Evolutionary conservation across 371 early-diverging fungal species (phyloP).

Genomic region (Choanephora cucurbitarum): DNA sequence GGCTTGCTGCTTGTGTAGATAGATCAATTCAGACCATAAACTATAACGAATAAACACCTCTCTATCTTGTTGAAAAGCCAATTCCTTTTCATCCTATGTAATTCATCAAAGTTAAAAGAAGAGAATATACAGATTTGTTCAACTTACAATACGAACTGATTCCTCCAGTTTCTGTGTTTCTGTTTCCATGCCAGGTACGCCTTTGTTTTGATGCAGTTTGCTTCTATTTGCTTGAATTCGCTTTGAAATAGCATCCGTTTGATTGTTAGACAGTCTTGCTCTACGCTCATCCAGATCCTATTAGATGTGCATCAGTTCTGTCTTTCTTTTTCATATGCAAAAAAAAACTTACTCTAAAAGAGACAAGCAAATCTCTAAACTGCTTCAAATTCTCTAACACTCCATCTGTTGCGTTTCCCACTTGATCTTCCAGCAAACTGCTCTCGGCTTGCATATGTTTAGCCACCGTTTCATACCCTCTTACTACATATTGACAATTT

Average conservation of each 20-base stretch:
- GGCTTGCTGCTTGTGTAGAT: constrained; percentile 54
- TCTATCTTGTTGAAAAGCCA: constrained; percentile 60
- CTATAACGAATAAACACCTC: constrained; percentile 42
- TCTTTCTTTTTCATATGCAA: neutral
- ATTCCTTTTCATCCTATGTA: constrained; percentile 94
- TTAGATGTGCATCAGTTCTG: neutral
- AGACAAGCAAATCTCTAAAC: constrained; percentile 68
- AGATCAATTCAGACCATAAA: constrained; percentile 48
- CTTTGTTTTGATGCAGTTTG: constrained; percentile 44
- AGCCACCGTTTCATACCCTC: constrained; percentile 62
- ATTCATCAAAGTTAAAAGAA: constrained; percentile 75
- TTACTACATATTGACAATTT: constrained; percentile 59
- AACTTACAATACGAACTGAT: constrained; percentile 38
- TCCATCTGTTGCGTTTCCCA: constrained; percentile 45
- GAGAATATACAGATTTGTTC: constrained; percentile 36
- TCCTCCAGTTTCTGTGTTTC: constrained; percentile 43
- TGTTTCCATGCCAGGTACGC: constrained; percentile 49
- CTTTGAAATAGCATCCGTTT: constrained; percentile 40
- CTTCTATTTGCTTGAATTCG: constrained; percentile 33
- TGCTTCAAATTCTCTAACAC: constrained; percentile 70
- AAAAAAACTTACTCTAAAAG: constrained; percentile 51
- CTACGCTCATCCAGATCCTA: constrained; percentile 42
- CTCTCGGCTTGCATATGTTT: constrained; percentile 59
- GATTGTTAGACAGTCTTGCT: constrained; percentile 33
- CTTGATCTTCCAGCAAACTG: constrained; percentile 59